These are phyloP conservation scores for Calonectria leucothoes DNA, from an alignment of 2,329 filamentous ascomycete genomes.

Conservation along the genomic window DNA sequence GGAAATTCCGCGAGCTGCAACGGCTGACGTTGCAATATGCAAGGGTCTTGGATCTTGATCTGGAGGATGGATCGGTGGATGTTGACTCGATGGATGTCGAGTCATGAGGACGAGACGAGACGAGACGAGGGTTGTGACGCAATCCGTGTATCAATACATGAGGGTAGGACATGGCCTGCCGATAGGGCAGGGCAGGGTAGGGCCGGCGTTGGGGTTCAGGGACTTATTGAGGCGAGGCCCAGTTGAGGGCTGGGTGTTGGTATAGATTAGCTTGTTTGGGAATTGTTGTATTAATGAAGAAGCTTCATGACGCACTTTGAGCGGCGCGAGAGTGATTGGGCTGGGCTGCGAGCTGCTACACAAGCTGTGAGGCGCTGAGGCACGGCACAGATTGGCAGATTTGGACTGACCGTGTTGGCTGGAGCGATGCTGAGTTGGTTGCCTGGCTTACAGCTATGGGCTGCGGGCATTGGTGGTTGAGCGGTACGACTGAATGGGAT, in stretches of 20 bases:
- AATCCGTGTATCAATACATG: slow-evolving; percentile 36
- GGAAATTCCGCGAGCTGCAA: slow-evolving; percentile 95
- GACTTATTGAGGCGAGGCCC: slow-evolving; percentile 10
- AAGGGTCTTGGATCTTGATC: slow-evolving; percentile 75
- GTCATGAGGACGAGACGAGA: slow-evolving; percentile 28
- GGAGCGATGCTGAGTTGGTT: neutral
- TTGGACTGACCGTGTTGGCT: neutral
- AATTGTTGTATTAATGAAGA: slow-evolving; percentile 15
- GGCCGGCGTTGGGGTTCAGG: slow-evolving; percentile 22
- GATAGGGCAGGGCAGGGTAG: slow-evolving; percentile 10
- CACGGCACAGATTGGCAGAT: neutral
- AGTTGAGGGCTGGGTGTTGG: slow-evolving; percentile 9
- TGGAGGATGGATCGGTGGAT: slow-evolving; percentile 58
- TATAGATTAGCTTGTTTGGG: slow-evolving; percentile 12
- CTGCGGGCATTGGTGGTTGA: neutral
- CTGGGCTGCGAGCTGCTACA: neutral
- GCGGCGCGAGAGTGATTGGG: neutral
- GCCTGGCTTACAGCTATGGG: neutral
- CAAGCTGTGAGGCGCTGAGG: neutral
- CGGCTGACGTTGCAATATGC: slow-evolving; percentile 96
- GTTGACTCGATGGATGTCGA: slow-evolving; percentile 58
- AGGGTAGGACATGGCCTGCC: slow-evolving; percentile 11
- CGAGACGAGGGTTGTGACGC: slow-evolving; percentile 3
- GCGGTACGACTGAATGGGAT: neutral
- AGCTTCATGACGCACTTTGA: slow-evolving; percentile 2